These are phyloP conservation scores for Gossypium stocksii DNA, from an alignment of 345 rosid genomes.

Conservation along the genomic window DNA sequence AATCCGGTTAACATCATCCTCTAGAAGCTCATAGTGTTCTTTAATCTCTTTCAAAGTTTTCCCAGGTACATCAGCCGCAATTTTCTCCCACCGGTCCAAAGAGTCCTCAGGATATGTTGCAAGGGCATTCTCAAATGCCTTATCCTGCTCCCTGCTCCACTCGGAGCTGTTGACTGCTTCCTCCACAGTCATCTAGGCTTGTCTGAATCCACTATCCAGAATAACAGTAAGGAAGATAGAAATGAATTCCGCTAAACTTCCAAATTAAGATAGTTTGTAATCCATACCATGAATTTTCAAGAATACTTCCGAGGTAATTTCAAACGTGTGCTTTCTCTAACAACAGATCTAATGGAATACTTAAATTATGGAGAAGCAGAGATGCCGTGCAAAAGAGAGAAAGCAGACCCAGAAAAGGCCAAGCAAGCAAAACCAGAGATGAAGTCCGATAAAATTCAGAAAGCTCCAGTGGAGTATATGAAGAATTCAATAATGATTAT, in stretches of 20 bases:
- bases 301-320: slow-evolving; percentile 17
- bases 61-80: slow-evolving; percentile 74
- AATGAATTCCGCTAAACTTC: slow-evolving; percentile 19
- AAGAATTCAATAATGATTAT: slow-evolving; percentile 47
- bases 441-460: slow-evolving; percentile 37
- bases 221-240: slow-evolving; percentile 15
- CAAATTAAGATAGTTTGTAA: slow-evolving; percentile 21
- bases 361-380: slow-evolving; percentile 22
- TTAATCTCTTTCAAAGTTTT: slow-evolving; percentile 74
- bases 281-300: slow-evolving; percentile 19
- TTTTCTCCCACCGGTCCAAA: slow-evolving; percentile 61
- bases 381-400: slow-evolving; percentile 23
- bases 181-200: slow-evolving; percentile 55
- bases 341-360: slow-evolving; percentile 20
- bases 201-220: slow-evolving; percentile 17
- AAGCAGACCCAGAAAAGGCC: slow-evolving; percentile 29
- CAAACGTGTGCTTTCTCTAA: slow-evolving; percentile 17
- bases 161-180: slow-evolving; percentile 52
- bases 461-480: slow-evolving; percentile 29
- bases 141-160: slow-evolving; percentile 89
- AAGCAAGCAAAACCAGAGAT: slow-evolving; percentile 33
- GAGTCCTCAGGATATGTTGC: slow-evolving; percentile 61
- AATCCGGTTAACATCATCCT: slow-evolving; percentile 68
- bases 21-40: slow-evolving; percentile 73
- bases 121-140: slow-evolving; percentile 86